Percentiles rank a stretch among this genome's conserved stretches.
phyloP scores from a whole-genome alignment of 176 grass and related monocot species.

The Thinopyrum elongatum region DNA sequence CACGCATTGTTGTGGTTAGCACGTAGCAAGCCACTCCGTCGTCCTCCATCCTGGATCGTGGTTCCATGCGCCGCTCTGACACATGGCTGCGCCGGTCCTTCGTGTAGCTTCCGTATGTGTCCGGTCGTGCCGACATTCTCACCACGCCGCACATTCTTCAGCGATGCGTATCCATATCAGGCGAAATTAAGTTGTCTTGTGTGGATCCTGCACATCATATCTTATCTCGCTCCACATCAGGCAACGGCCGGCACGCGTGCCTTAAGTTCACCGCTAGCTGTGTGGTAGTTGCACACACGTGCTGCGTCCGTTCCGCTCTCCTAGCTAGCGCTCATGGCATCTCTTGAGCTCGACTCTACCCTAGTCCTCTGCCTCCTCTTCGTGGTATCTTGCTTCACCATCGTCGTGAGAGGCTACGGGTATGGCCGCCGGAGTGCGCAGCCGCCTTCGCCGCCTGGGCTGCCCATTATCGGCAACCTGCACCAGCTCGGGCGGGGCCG shows the following conservation, averaged over 20 bases:
- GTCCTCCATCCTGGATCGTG: background rate
- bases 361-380: background rate
- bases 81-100: background rate
- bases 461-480: conserved; percentile 52
- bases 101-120: background rate
- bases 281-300: background rate
- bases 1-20: too few species aligned
- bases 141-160: too few species aligned
- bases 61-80: background rate
- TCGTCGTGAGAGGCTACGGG: background rate
- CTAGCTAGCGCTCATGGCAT: background rate
- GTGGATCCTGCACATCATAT: too few species aligned
- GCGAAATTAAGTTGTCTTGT: background rate
- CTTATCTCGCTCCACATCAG: too few species aligned
- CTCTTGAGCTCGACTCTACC: background rate
- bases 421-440: background rate
- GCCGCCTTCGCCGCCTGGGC: conserved; percentile 34
- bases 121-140: background rate
- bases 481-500: conserved; percentile 35
- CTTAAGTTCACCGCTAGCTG: background rate
- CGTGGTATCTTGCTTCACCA: background rate
- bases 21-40: too few species aligned
- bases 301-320: background rate
- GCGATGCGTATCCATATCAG: background rate
- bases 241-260: background rate